These are phyloP conservation scores for Coccomyxa sp. DNA, from an alignment of 139 green algal genomes.

Conservation along the genomic window DNA sequence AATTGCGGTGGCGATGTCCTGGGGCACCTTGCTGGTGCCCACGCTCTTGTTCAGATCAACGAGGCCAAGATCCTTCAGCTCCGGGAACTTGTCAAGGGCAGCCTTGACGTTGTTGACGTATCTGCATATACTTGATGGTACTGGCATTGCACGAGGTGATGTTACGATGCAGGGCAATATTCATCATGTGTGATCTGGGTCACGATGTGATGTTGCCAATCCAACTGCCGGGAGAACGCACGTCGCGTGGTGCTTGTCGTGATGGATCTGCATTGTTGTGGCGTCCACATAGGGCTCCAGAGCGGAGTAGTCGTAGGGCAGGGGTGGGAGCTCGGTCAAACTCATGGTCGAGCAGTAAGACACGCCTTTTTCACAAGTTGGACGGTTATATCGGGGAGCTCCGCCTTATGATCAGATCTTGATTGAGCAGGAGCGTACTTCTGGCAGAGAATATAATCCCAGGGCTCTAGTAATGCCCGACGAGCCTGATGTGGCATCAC, in stretches of 20 bases:
- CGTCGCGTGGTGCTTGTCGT: conserved; percentile 67
- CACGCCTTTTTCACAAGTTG: too few relatives aligned
- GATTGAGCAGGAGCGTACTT: too few relatives aligned
- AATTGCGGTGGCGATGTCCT: conserved; percentile 52
- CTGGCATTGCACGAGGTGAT: conserved; percentile 52
- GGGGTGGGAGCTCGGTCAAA: conserved; percentile 49
- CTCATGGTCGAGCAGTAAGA: too few relatives aligned
- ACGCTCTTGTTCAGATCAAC: conserved; percentile 54
- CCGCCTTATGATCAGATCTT: too few relatives aligned
- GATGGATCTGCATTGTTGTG: conserved; percentile 66
- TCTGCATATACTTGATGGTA: conserved; percentile 70
- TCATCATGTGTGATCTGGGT: neutral
- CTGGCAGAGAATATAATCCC: too few relatives aligned
- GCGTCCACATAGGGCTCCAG: conserved; percentile 81
- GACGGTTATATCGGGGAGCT: too few relatives aligned
- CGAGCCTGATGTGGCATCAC: too few relatives aligned
- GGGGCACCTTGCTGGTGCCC: conserved; percentile 42
- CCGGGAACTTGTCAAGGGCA: conserved; percentile 59
- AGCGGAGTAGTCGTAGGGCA: conserved; percentile 56
- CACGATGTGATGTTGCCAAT: neutral
- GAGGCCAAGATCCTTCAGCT: conserved; percentile 55
- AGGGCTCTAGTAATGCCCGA: too few relatives aligned
- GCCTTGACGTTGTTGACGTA: conserved; percentile 76
- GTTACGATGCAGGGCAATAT: neutral
- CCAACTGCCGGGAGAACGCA: neutral